These are phyloP conservation scores for Solanum piurae DNA, from an alignment of 257 asterid species.

Conservation along the genomic window DNA sequence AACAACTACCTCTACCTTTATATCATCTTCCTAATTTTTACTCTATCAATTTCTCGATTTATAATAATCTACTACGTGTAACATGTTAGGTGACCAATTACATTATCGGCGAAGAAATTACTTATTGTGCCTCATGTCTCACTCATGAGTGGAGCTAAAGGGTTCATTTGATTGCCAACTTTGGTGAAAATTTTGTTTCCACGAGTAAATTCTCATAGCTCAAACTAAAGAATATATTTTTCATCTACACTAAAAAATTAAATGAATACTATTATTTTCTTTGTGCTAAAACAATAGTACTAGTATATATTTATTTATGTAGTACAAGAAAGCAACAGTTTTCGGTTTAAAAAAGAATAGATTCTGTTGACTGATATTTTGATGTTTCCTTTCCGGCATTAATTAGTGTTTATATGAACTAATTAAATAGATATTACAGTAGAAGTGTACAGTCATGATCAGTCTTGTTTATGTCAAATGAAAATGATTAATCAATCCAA, in stretches of 20 bases:
- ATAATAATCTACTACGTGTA: too few relatives aligned
- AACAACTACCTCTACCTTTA: neutral
- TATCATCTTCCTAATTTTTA: neutral
- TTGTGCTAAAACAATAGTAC: neutral
- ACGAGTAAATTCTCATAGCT: too few relatives aligned
- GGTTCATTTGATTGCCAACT: neutral
- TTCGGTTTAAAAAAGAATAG: neutral
- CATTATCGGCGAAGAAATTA: neutral
- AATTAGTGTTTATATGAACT: neutral
- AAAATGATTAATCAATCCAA: neutral
- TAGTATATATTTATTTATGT: neutral
- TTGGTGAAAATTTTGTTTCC: too few relatives aligned
- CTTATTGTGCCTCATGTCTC: neutral
- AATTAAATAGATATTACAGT: neutral
- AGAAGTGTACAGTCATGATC: neutral
- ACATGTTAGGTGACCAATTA: neutral
- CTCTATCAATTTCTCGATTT: neutral
- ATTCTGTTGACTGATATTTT: neutral
- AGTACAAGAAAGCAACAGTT: neutral
- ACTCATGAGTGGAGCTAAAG: neutral
- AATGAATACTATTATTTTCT: neutral
- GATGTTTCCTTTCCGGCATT: neutral
- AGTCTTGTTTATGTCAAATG: neutral
- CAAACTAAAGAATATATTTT: neutral
- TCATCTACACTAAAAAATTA: neutral